These are phyloP conservation scores for Aaosphaeria arxii DNA, from an alignment of 2,329 filamentous ascomycete genomes.

Conservation along the genomic window DNA sequence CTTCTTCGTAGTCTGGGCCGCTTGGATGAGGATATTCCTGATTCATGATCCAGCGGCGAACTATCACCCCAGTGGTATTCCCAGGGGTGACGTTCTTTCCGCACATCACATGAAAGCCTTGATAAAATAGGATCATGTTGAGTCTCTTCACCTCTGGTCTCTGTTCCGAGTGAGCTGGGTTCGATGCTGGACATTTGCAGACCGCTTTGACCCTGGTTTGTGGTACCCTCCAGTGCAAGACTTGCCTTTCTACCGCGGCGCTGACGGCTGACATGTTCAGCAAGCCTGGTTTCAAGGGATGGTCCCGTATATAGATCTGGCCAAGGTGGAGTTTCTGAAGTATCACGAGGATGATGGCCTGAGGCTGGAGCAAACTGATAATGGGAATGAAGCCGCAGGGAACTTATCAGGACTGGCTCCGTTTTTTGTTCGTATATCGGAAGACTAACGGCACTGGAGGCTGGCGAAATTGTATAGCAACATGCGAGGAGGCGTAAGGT, in stretches of 20 bases:
- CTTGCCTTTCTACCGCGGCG: neutral
- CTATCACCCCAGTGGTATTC: no score
- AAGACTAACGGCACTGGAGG: neutral
- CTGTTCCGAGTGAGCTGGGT: no score
- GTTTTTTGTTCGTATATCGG: neutral
- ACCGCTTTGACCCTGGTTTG: no score
- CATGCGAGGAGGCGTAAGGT: neutral
- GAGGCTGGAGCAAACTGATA: slow-evolving; percentile 20
- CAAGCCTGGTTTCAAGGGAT: slow-evolving; percentile 13
- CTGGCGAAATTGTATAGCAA: neutral
- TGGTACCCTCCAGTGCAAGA: no score
- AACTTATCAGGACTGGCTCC: slow-evolving; percentile 7
- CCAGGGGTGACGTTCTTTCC: no score
- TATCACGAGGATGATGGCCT: slow-evolving; percentile 20
- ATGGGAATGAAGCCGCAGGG: slow-evolving; percentile 14
- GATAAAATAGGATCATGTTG: no score
- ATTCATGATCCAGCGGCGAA: no score
- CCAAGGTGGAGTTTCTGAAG: slow-evolving; percentile 17
- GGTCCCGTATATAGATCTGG: slow-evolving; percentile 16
- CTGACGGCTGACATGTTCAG: slow-evolving; percentile 7
- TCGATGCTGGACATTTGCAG: no score
- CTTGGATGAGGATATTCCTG: no score
- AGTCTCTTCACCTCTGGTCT: no score
- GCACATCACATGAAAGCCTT: no score
- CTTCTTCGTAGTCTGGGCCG: no score